Conservation (phyloP, 73 alveolate genomes). For the Effrenium voratum region DNA sequence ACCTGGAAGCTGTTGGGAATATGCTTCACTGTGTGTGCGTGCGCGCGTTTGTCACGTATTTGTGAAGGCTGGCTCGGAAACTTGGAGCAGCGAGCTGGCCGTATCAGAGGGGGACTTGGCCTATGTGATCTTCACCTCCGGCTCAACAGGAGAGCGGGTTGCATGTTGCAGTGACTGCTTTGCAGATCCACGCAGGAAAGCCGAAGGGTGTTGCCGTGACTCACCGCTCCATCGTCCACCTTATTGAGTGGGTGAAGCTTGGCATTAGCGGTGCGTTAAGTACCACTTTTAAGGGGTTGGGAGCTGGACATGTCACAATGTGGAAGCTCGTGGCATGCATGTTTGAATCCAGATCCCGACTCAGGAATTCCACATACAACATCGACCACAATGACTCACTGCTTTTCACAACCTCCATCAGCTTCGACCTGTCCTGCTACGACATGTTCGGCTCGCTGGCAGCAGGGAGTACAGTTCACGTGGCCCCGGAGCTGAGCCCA, state of each 20-base stretch:
- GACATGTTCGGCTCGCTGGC: slow-evolving; percentile 82
- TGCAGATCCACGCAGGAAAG: slow-evolving; percentile 31
- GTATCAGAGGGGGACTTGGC: slow-evolving; percentile 17
- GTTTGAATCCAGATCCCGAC: neutral
- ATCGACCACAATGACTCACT: slow-evolving; percentile 16
- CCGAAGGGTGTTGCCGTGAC: slow-evolving; percentile 88
- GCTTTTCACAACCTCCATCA: slow-evolving; percentile 81
- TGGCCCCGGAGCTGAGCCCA: neutral
- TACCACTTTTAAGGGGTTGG: neutral
- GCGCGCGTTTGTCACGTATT: no score
- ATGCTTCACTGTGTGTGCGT: no score
- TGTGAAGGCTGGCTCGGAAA: no score
- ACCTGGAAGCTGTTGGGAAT: no score
- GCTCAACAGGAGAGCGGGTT: slow-evolving; percentile 36
- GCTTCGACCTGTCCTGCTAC: slow-evolving; percentile 87
- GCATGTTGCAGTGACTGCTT: neutral
- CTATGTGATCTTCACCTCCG: slow-evolving; percentile 82
- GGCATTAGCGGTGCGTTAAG: neutral
- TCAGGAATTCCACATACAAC: slow-evolving; percentile 54
- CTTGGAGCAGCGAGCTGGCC: neutral
- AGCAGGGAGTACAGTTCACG: slow-evolving; percentile 71
- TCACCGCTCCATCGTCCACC: slow-evolving; percentile 51
- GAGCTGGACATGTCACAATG: neutral
- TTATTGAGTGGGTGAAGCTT: slow-evolving; percentile 76
- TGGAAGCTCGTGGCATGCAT: no score